Percentiles rank a stretch among this genome's conserved stretches.
These are phyloP conservation scores for Chrysosporium queenslandicum DNA, from an alignment of 2,329 filamentous ascomycete genomes.

Conservation along the genomic window DNA sequence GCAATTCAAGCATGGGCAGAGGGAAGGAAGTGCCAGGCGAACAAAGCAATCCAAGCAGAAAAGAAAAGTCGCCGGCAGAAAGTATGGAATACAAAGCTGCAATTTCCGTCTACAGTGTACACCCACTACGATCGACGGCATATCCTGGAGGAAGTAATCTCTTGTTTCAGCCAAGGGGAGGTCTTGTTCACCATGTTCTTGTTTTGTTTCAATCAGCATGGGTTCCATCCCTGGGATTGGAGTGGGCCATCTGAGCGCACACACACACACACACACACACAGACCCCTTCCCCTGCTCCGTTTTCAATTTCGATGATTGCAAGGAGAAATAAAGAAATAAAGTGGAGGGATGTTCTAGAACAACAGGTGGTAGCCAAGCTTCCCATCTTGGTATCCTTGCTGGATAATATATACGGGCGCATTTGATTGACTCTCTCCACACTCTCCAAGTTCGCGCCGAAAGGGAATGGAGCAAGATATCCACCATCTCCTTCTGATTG, in stretches of 20 bases:
- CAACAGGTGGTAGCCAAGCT: background rate
- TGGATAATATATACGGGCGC: background rate
- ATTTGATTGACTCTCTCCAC: background rate
- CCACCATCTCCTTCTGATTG: background rate
- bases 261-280: background rate
- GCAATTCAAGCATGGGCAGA: too few species aligned
- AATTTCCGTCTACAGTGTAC: too few species aligned
- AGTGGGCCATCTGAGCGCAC: too few species aligned
- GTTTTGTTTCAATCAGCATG: background rate
- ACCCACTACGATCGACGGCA: background rate
- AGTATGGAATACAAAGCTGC: too few species aligned
- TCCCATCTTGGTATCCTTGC: background rate
- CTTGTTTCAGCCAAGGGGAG: background rate
- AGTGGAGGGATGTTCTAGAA: background rate
- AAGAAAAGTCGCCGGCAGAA: too few species aligned
- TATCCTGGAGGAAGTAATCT: background rate
- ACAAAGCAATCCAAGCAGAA: too few species aligned
- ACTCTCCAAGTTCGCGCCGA: background rate
- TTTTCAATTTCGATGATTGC: background rate
- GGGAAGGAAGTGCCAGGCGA: too few species aligned
- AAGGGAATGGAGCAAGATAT: background rate
- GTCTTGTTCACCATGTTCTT: background rate
- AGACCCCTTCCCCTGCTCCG: too few species aligned
- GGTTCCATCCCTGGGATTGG: background rate
- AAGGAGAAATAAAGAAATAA: background rate